Percentiles rank a stretch among this genome's conserved stretches.
Conservation (phyloP, 75 land plant species). For the Selaginella moellendorffii region DNA sequence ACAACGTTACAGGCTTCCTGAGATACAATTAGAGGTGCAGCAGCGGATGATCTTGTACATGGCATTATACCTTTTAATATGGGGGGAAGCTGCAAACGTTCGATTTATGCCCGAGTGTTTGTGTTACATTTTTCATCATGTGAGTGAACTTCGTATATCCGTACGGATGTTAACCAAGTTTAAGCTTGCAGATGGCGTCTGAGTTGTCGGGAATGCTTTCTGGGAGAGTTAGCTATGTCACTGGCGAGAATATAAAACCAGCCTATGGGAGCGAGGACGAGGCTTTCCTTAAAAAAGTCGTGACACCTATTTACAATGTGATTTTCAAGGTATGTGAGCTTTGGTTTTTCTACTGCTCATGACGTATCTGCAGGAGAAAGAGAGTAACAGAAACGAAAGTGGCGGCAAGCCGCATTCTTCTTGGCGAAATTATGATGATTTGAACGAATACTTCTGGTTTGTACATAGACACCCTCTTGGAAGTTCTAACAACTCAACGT, state of each 20-base stretch:
- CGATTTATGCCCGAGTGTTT: slow-evolving; percentile 96
- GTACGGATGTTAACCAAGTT: neutral
- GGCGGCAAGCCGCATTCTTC: slow-evolving; percentile 87
- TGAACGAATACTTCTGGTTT: slow-evolving; percentile 85
- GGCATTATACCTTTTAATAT: slow-evolving; percentile 57
- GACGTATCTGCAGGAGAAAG: neutral
- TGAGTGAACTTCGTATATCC: slow-evolving; percentile 22
- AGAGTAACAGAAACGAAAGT: slow-evolving; percentile 14
- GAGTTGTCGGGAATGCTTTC: slow-evolving; percentile 1
- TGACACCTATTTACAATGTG: slow-evolving; percentile 1
- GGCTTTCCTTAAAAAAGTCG: neutral
- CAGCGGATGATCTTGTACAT: slow-evolving; percentile 19
- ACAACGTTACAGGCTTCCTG: slow-evolving; percentile 7
- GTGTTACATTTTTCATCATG: slow-evolving; percentile 92
- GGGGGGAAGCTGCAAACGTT: slow-evolving; percentile 97
- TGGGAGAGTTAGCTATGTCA: slow-evolving; percentile 4
- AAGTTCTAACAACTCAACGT: neutral
- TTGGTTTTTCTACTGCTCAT: neutral
- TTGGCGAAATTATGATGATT: slow-evolving; percentile 92
- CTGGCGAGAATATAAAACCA: slow-evolving; percentile 7
- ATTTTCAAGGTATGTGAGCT: neutral
- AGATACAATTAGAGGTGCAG: slow-evolving; percentile 3
- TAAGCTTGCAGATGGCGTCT: neutral
- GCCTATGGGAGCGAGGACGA: slow-evolving; percentile 1
- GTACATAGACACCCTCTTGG: neutral